phyloP scores from a whole-genome alignment of 176 grass and related monocot species.

The Otatea glauca region DNA sequence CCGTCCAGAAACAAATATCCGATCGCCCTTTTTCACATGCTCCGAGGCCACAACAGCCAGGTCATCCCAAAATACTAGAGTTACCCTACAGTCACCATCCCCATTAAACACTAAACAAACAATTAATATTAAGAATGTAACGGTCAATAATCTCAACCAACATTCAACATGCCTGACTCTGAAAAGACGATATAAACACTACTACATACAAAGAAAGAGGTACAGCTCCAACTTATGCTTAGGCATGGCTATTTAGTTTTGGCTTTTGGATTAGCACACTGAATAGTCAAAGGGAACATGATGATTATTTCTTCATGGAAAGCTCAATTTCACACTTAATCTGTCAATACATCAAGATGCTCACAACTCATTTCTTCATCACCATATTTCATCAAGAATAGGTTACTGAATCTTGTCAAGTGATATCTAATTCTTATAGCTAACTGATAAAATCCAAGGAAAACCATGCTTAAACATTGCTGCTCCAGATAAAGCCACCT shows the following conservation, averaged over 20 bases:
- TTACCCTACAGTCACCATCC: conserved; percentile 56
- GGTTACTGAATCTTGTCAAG: not conserved
- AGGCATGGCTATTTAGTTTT: not conserved
- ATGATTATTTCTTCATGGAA: not conserved
- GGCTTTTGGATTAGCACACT: not conserved
- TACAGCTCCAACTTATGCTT: not conserved
- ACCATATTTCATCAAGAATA: not conserved
- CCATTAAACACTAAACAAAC: not conserved
- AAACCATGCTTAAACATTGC: not conserved
- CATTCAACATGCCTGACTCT: not conserved
- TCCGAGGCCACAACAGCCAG: conserved; percentile 72
- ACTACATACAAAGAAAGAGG: not conserved
- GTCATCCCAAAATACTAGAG: conserved; percentile 89
- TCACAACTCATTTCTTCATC: not conserved
- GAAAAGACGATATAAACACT: not conserved
- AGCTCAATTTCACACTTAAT: not conserved
- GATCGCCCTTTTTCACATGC: conserved; percentile 73
- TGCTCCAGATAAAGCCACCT: not conserved
- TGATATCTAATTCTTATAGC: not conserved
- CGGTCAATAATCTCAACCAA: not conserved
- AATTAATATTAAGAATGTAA: conserved; percentile 15
- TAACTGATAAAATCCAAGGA: conserved; percentile 9
- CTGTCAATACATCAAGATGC: not conserved
- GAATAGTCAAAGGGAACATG: not conserved
- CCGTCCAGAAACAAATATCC: conserved; percentile 83